A percentile compares a stretch with the other conserved stretches of the same genome.
Conservation (phyloP, 2,329 filamentous ascomycete species). For the Basipetospora chlamydospora region DNA sequence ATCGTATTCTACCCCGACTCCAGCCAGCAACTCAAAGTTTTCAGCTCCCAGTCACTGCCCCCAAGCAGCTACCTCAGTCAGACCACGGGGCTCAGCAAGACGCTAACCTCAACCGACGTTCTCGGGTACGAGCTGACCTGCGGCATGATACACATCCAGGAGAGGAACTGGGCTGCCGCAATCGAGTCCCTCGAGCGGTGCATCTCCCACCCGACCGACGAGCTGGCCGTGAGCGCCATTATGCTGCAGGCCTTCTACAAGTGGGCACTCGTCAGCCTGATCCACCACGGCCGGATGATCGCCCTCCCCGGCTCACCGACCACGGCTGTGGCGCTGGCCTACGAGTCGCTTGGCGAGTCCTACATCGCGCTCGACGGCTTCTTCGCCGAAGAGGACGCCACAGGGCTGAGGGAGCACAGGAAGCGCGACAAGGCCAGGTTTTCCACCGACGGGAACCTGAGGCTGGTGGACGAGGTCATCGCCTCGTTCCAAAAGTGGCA, state of each 20-base stretch:
- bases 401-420: constrained; percentile 48
- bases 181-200: constrained; percentile 46
- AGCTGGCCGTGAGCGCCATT: constrained; percentile 52
- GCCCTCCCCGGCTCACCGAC: neutral
- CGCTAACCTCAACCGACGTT: constrained; percentile 36
- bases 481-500: constrained; percentile 61
- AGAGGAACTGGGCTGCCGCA: constrained; percentile 48
- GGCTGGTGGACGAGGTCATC: constrained; percentile 55
- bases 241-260: constrained; percentile 89
- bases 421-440: constrained; percentile 44
- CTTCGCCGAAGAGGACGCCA: constrained; percentile 20
- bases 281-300: constrained; percentile 45
- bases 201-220: constrained; percentile 51
- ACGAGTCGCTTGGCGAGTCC: constrained; percentile 39
- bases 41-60: constrained; percentile 31
- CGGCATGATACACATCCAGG: constrained; percentile 49
- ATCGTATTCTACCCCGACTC: constrained; percentile 50
- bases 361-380: constrained; percentile 44
- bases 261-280: constrained; percentile 65
- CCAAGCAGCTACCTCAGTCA: constrained; percentile 44
- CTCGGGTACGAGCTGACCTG: constrained; percentile 53
- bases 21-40: constrained; percentile 19
- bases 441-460: constrained; percentile 56
- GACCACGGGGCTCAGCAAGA: constrained; percentile 40
- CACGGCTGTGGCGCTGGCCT: neutral